Base-by-base conservation (phyloP, 345 rosid species). In the Firmiana major region DNA sequence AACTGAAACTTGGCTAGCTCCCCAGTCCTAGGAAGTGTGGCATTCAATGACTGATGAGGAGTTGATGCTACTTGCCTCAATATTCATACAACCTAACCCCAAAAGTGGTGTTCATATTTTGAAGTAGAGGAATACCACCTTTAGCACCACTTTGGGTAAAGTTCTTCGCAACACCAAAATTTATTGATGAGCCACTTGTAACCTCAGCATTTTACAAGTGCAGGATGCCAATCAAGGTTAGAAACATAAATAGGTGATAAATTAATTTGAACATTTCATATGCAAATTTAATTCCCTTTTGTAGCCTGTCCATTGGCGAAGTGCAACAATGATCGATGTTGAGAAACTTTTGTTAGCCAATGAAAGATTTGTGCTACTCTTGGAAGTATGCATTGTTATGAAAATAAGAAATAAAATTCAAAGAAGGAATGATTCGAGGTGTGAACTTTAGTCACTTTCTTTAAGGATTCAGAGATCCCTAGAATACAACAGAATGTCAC, bases 81-180 rank as follows among this genome's bases (percentile, higher is more conserved):
- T 75, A 60, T n/a, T 78, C 84, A 0, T 77, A 74, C 49, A 79
- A 77, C 24, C 63, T 75, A 8, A 68, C 74, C 0, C 64, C 87
- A 3, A 88, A 85, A 73, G 81, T 86, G 45, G 91, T 88, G 1
- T 88, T 88, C 83, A 53, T 88, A 89, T 86, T 86, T 83, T 73
- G 86, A 78, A 82, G 84, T 4, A 81, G 82, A 75, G 90, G 89
- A 7, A 83, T 76, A 5, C 79, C 86, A 55, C 28, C 76, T 12
- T 66, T 88, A 85, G 91, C 89, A 15, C 87, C 87, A 0, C 63
- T 88, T 38, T 88, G 89, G 91, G 90, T 86, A 31, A 75, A 70
- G 58, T 86, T 88, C 78, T 86, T 88, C 80, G 68, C 91, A 1
- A 64, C 73, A 34, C 88, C 87, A 9, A 79, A 80, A n/a, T 88